phyloP scores from a whole-genome alignment of 306 rosid species.

The Rubus idaeus region DNA sequence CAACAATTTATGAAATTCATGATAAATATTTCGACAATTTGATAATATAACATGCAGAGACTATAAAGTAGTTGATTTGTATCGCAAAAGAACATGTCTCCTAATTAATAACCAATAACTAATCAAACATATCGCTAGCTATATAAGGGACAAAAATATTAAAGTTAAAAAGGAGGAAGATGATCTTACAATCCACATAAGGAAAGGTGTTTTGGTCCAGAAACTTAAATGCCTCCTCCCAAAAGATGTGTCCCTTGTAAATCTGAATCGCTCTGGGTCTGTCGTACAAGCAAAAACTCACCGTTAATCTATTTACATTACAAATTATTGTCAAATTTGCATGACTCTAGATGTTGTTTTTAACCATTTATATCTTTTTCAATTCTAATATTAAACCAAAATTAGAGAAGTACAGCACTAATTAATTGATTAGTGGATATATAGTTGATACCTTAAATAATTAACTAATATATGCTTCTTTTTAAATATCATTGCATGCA shows the following conservation, averaged over 20 bases:
- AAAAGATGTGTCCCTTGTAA: conserved; percentile 87
- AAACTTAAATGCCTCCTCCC: conserved; percentile 84
- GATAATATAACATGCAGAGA: neutral
- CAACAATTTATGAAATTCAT: neutral
- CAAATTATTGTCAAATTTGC: neutral
- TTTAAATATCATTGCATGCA: neutral
- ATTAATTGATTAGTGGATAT: neutral
- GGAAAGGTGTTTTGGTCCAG: conserved; percentile 67
- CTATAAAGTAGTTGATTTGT: neutral
- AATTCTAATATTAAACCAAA: neutral
- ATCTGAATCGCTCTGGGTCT: conserved; percentile 91
- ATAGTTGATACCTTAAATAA: neutral
- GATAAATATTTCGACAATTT: neutral
- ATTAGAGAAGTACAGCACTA: neutral
- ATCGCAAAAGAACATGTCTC: no score
- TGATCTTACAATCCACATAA: conserved; percentile 82
- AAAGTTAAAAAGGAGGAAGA: neutral
- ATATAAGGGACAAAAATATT: no score
- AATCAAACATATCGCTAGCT: no score
- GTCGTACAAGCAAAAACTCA: neutral
- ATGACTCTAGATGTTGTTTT: neutral
- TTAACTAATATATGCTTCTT: neutral
- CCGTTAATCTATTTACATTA: neutral
- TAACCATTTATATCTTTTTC: neutral
- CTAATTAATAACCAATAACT: no score